Evolutionary conservation across 192 early-diverging fungal species (phyloP).

Genomic region (Endogone sp.): DNA sequence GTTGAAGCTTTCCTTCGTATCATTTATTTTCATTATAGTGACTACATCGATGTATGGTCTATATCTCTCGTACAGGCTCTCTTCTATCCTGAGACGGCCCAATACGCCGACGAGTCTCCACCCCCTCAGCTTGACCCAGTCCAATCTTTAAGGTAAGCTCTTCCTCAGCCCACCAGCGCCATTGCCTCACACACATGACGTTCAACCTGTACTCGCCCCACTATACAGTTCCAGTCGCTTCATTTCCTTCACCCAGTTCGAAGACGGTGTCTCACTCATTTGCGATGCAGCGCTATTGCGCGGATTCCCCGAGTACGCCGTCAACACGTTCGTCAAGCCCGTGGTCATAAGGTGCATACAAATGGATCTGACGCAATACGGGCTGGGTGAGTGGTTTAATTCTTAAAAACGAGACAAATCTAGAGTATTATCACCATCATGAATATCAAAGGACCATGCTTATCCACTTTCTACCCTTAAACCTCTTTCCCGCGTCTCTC

Average conservation of each 20-base stretch:
- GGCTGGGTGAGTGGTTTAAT: conserved; percentile 31
- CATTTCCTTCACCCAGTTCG: conserved; percentile 53
- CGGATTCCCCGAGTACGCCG: conserved; percentile 35
- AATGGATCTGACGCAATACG: conserved; percentile 50
- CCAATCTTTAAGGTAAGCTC: too few species aligned
- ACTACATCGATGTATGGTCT: conserved; percentile 44
- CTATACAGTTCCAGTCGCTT: conserved; percentile 24
- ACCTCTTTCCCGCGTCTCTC: not conserved
- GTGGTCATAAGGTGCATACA: conserved; percentile 52
- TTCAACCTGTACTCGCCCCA: too few species aligned
- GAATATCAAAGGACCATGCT: too few species aligned
- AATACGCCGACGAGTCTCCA: not conserved
- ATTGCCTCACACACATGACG: too few species aligned
- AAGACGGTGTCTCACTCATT: conserved; percentile 58
- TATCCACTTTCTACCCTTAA: too few species aligned
- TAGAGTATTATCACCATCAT: too few species aligned
- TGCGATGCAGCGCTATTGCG: conserved; percentile 44
- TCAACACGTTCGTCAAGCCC: conserved; percentile 33
- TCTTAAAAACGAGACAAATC: too few species aligned
- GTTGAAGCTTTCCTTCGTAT: too few species aligned
- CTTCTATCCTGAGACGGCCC: conserved; percentile 45
- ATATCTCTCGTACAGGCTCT: conserved; percentile 45
- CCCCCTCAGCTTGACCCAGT: too few species aligned
- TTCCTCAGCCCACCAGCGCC: too few species aligned
- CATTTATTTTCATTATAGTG: too few species aligned